Evolutionary conservation across 495 filamentous ascomycete species (phyloP), one percentile per base, ranked within the genome.

Genomic region (Aspergillus wentii): DNA sequence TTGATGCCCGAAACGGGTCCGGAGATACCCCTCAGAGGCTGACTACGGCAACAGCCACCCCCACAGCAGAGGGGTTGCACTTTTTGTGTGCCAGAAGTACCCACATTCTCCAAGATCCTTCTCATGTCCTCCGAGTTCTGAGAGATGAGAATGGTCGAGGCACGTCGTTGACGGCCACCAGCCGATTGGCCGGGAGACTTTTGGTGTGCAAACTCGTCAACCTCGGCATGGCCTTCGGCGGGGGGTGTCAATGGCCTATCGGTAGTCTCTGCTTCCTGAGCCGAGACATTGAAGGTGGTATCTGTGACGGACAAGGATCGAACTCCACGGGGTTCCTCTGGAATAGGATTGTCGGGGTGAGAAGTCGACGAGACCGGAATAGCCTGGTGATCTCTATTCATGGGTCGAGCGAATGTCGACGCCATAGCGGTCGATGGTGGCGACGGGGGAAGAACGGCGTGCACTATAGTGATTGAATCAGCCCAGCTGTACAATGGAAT

Each of bases 11-110:
- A 79, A 30, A 73, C 62, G 29, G 75, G 56, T 5, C 68, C 72
- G 35, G 55, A 43, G 25, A 52, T 30, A 22, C 45, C 38, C 44
- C 71, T 71, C 48, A 80, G 54, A 22, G 74, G 72, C 33, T 82
- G 67, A 35, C 79, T 71, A 51, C 88, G 74, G 58, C 90, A 96
- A 65, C 94, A 96, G 28, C 91, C 90, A 35, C 91, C 89, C 21
- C 92, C 92, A 57, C 92, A 98, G 68, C 94, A 98, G 35, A 74
- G 51, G 16, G 66, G 83, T 64, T 66, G 75, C 50, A 69, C 61
- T 68, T 69, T 83, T 33, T 72, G 69, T 11, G 69, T 72, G 11
- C 62, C 66, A 34, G 52, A 49, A 22, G 44, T 47, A 33, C 71
- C 57, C n/a, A 69, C 59, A 53, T 61, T 57, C 46, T 63, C 51